Conservation (phyloP, 345 rosid species). For the Melaleuca quinquenervia region DNA sequence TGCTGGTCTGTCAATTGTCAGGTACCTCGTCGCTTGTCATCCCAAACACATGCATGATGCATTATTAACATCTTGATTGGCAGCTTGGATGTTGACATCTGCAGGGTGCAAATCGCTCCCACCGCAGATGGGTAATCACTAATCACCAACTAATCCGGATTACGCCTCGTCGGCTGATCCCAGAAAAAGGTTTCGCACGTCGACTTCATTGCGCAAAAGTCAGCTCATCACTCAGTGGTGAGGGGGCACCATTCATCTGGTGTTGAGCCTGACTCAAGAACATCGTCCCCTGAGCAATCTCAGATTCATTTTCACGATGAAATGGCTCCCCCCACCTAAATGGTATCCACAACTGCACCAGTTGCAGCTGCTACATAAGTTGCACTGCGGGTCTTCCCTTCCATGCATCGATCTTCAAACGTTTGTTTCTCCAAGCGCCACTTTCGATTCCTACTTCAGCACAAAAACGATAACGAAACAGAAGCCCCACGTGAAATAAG, state of each 20-base stretch:
- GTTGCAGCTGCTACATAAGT: background rate
- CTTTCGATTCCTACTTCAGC: background rate
- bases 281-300: background rate
- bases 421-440: background rate
- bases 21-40: background rate
- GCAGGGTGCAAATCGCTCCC: background rate
- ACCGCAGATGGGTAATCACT: background rate
- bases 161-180: background rate
- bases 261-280: background rate
- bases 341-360: background rate
- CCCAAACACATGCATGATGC: background rate
- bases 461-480: background rate
- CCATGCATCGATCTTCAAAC: background rate
- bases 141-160: background rate
- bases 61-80: background rate
- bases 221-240: background rate
- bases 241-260: background rate
- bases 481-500: background rate
- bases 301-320: background rate
- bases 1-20: background rate
- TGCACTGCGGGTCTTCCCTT: background rate
- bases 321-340: background rate
- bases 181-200: background rate
- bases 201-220: background rate
- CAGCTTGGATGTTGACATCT: background rate